Evolutionary conservation across 1,139 yeast species (phyloP).

Genomic region (Saccharomyces hybrid): DNA sequence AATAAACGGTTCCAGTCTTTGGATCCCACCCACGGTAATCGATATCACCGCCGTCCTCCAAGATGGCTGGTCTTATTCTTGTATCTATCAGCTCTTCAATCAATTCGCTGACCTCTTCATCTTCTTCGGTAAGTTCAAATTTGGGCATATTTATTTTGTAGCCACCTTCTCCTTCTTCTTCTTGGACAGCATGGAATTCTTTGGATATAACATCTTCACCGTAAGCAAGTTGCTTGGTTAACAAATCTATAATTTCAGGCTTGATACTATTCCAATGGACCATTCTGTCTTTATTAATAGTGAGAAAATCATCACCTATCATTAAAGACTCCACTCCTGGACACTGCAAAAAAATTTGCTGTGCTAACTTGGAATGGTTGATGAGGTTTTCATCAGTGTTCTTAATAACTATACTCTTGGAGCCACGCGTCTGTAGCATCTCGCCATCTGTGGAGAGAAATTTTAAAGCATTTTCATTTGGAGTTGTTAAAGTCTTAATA

Average conservation of each 20-base stretch:
- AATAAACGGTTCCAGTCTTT: constrained; percentile 54
- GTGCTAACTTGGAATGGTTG: constrained; percentile 70
- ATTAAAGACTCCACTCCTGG: constrained; percentile 82
- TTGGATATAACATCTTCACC: constrained; percentile 53
- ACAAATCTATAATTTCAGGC: constrained; percentile 78
- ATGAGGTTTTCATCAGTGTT: constrained; percentile 54
- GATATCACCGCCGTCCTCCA: constrained; percentile 80
- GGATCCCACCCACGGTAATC: constrained; percentile 62
- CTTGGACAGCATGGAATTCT: constrained; percentile 27
- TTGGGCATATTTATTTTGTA: constrained; percentile 27
- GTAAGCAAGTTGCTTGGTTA: constrained; percentile 75
- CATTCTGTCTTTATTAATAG: constrained; percentile 61
- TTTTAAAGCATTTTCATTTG: constrained; percentile 87
- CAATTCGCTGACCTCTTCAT: constrained; percentile 63
- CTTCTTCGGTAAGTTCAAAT: constrained; percentile 34
- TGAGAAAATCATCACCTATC: constrained; percentile 83
- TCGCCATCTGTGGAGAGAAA: constrained; percentile 62
- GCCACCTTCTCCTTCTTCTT: constrained; percentile 28
- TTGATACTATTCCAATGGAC: constrained; percentile 70
- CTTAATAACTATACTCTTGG: constrained; percentile 51
- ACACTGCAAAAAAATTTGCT: constrained; percentile 58
- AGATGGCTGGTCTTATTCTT: constrained; percentile 88
- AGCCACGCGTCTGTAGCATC: constrained; percentile 43
- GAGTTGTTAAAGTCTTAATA: constrained; percentile 65
- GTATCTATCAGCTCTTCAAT: constrained; percentile 91